phyloP scores from a whole-genome alignment of 2,329 filamentous ascomycete genomes.

The Scolecobasidium constrictum region DNA sequence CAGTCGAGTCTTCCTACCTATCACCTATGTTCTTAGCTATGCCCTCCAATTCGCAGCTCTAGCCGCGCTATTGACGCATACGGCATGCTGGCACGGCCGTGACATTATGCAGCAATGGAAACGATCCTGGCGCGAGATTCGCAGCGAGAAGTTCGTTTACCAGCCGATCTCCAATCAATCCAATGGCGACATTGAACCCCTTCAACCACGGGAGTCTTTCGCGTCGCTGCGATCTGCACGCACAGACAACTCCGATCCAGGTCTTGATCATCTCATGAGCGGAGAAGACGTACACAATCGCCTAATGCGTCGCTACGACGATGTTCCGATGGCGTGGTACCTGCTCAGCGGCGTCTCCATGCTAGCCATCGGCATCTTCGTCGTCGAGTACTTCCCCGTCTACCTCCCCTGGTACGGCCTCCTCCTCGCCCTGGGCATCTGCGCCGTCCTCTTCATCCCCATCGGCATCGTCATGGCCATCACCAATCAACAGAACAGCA shows the following conservation, averaged over 20 bases:
- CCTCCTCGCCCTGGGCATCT: constrained; percentile 66
- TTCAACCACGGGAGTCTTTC: neutral
- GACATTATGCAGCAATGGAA: constrained; percentile 73
- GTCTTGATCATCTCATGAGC: constrained; percentile 45
- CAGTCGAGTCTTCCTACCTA: constrained; percentile 73
- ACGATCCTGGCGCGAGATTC: constrained; percentile 54
- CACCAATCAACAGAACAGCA: constrained; percentile 78
- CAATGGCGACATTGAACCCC: neutral
- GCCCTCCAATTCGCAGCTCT: constrained; percentile 77
- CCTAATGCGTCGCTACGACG: constrained; percentile 71
- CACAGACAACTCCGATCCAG: constrained; percentile 22
- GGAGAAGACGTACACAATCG: constrained; percentile 76
- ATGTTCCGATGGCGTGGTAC: constrained; percentile 77
- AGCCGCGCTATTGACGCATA: constrained; percentile 70
- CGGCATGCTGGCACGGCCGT: constrained; percentile 70
- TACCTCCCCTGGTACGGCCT: constrained; percentile 82
- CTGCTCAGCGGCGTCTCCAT: constrained; percentile 63
- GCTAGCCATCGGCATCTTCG: constrained; percentile 68
- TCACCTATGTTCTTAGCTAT: constrained; percentile 81
- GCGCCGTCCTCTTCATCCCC: constrained; percentile 73
- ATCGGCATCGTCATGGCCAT: constrained; percentile 91
- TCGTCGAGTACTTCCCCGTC: constrained; percentile 76
- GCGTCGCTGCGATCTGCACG: constrained; percentile 13
- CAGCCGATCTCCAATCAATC: constrained; percentile 13
- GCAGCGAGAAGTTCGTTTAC: constrained; percentile 22